Percentiles rank a stretch among this genome's conserved stretches.
These are phyloP conservation scores for Steccherinum ochraceum DNA, from an alignment of 768 basidiomycete species.

Conservation along the genomic window DNA sequence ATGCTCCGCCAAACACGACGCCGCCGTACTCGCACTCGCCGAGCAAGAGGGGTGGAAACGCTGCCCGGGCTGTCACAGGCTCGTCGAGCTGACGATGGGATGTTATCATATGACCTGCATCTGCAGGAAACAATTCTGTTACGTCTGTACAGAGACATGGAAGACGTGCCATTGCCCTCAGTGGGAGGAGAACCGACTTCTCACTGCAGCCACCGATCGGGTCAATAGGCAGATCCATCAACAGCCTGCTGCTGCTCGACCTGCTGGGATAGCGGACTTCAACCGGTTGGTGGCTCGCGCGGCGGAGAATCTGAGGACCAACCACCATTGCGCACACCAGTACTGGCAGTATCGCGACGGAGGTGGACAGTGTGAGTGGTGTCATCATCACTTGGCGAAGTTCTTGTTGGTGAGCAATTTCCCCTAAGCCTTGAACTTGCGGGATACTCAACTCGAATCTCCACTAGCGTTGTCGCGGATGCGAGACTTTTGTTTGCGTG, in stretches of 20 bases:
- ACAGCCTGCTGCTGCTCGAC: constrained; percentile 1
- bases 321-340: constrained; percentile 47
- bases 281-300: constrained; percentile 21
- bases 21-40: constrained; percentile 38
- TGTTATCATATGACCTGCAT: constrained; percentile 37
- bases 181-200: constrained; percentile 51
- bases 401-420: constrained; percentile 43
- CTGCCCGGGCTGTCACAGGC: constrained; percentile 28
- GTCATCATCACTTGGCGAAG: constrained; percentile 30
- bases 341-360: constrained; percentile 41
- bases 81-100: constrained; percentile 26
- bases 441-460: background rate
- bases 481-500: constrained; percentile 29
- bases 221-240: constrained; percentile 28
- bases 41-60: constrained; percentile 31
- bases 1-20: constrained; percentile 35
- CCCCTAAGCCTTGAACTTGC: background rate
- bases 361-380: constrained; percentile 40
- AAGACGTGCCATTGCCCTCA: constrained; percentile 55
- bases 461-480: constrained; percentile 29
- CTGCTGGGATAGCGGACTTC: constrained; percentile 1
- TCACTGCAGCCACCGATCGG: constrained; percentile 37
- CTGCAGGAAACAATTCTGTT: constrained; percentile 36
- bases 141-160: constrained; percentile 57
- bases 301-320: constrained; percentile 35